Conservation (phyloP, 495 filamentous ascomycete species). For the Trichocladium antarcticum region DNA sequence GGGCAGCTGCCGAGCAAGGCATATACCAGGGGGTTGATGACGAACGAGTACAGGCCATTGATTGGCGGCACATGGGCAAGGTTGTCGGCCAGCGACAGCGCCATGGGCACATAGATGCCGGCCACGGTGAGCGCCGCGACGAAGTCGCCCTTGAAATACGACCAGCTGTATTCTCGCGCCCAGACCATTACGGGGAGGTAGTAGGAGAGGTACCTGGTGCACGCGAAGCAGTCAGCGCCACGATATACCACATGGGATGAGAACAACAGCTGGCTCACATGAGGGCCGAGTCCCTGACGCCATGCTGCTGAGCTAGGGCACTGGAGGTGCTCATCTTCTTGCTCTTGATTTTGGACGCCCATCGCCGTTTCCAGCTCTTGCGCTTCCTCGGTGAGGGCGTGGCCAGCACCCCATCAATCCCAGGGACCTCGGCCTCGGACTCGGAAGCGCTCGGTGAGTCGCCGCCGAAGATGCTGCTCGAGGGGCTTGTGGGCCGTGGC, state of each 20-base stretch:
- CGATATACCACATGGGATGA: background rate
- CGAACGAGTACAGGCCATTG: conserved; percentile 91
- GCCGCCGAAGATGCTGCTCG: conserved; percentile 32
- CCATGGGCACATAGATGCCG: conserved; percentile 97
- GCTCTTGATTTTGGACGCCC: conserved; percentile 34
- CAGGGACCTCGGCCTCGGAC: conserved; percentile 16
- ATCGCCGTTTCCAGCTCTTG: conserved; percentile 26
- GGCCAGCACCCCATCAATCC: conserved; percentile 13
- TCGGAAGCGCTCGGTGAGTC: conserved; percentile 12
- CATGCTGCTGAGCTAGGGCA: conserved; percentile 48
- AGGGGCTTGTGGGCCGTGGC: conserved; percentile 45
- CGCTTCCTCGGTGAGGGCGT: conserved; percentile 13
- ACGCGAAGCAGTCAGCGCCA: background rate
- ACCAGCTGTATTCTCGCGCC: conserved; percentile 72
- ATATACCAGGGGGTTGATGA: conserved; percentile 82
- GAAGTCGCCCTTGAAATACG: conserved; percentile 75
- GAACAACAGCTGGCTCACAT: conserved; percentile 39
- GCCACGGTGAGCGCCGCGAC: conserved; percentile 81
- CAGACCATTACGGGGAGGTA: conserved; percentile 87
- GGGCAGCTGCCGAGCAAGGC: conserved; percentile 84
- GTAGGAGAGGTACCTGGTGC: conserved; percentile 73
- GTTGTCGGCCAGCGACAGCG: conserved; percentile 85
- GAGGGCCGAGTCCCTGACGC: conserved; percentile 43
- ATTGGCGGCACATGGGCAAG: conserved; percentile 87
- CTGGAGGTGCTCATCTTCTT: conserved; percentile 55